Evolutionary conservation across 352 stramenopile species (phyloP).

Genomic region (Pilasporangium apinafurcum): DNA sequence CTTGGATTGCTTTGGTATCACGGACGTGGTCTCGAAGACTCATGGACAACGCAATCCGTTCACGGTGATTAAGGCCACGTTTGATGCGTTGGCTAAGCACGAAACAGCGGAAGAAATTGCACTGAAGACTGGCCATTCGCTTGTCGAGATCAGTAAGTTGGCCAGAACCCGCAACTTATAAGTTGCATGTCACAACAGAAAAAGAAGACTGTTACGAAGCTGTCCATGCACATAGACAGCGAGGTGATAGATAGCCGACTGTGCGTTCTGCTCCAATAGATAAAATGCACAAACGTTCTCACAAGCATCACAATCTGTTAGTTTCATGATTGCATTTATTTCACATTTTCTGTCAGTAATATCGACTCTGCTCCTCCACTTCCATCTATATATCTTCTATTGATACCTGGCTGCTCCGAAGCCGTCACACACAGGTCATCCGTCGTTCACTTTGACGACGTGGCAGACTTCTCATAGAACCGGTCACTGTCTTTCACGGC

Average conservation of each 20-base stretch:
- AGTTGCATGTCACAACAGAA: not conserved
- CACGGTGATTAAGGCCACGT: slow-evolving; percentile 93
- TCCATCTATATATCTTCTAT: too few relatives aligned
- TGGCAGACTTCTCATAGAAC: slow-evolving; percentile 39
- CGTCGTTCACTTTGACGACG: not conserved
- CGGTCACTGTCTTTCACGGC: slow-evolving; percentile 65
- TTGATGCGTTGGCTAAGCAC: slow-evolving; percentile 92
- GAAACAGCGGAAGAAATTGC: slow-evolving; percentile 92
- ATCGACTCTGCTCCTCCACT: too few relatives aligned
- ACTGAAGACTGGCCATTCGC: slow-evolving; percentile 87
- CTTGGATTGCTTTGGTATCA: slow-evolving; percentile 90
- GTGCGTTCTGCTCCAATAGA: slow-evolving; percentile 4
- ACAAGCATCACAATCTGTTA: not conserved
- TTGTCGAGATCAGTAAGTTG: slow-evolving; percentile 76
- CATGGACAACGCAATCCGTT: slow-evolving; percentile 93
- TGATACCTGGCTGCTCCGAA: too few relatives aligned
- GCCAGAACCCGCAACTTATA: slow-evolving; percentile 70
- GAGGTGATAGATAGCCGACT: too few relatives aligned
- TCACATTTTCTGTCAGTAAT: too few relatives aligned
- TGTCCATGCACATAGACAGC: not conserved
- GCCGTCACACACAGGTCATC: not conserved
- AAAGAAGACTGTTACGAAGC: not conserved
- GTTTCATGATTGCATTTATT: too few relatives aligned
- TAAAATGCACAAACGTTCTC: not conserved
- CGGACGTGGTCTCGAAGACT: slow-evolving; percentile 89